These are phyloP conservation scores for Podila epigama DNA, from an alignment of 192 early-diverging fungal genomes.

Conservation along the genomic window DNA sequence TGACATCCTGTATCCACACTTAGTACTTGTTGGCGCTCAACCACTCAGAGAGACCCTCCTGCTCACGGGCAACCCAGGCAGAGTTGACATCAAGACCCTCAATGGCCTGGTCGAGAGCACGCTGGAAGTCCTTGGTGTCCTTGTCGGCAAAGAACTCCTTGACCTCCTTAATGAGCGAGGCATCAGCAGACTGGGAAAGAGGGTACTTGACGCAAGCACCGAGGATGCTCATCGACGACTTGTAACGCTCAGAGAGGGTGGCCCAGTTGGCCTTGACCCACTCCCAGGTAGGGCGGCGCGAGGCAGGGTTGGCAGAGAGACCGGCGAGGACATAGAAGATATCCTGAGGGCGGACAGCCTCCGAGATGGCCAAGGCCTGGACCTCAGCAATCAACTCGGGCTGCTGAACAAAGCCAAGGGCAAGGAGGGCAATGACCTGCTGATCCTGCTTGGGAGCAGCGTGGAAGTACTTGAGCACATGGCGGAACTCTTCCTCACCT, in stretches of 20 bases:
- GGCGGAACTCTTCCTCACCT: constrained; percentile 70
- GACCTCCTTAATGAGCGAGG: constrained; percentile 69
- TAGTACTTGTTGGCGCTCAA: constrained; percentile 44
- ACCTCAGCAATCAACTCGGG: constrained; percentile 66
- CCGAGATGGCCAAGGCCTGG: constrained; percentile 69
- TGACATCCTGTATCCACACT: too few species aligned
- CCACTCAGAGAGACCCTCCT: constrained; percentile 64
- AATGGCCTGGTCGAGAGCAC: constrained; percentile 76
- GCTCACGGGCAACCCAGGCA: constrained; percentile 61
- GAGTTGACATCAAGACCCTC: constrained; percentile 72
- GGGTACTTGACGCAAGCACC: constrained; percentile 48
- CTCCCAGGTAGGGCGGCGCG: constrained; percentile 70
- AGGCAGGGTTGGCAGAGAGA: constrained; percentile 60
- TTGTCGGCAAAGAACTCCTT: constrained; percentile 71
- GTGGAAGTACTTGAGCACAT: constrained; percentile 67
- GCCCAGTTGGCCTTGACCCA: constrained; percentile 71
- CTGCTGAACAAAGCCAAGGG: constrained; percentile 70
- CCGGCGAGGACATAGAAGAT: constrained; percentile 58
- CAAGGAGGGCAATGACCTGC: constrained; percentile 68
- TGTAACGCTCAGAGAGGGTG: constrained; percentile 40
- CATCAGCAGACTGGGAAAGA: constrained; percentile 50
- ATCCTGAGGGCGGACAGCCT: constrained; percentile 79
- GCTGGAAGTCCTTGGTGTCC: constrained; percentile 69
- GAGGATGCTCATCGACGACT: constrained; percentile 45
- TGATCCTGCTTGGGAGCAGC: constrained; percentile 72